Evolutionary conservation across 2,329 filamentous ascomycete genomes (phyloP).

Genomic region (Dryadomyces sulphureus): DNA sequence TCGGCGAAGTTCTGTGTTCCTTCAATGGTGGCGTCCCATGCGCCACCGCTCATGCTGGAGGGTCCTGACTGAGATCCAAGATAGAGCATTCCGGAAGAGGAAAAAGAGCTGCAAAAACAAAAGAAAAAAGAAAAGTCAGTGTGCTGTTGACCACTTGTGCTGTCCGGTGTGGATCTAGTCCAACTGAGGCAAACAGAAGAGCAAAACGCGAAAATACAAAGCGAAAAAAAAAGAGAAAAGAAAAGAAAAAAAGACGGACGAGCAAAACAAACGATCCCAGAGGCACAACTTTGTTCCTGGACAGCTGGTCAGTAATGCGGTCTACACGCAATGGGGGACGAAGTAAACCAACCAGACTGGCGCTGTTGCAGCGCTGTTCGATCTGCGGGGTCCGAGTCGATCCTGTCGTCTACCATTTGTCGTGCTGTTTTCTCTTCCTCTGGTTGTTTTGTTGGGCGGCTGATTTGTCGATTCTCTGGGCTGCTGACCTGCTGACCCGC

Average conservation of each 20-base stretch:
- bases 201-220: slow-evolving; percentile 7
- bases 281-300: slow-evolving; percentile 44
- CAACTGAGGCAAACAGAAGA: neutral
- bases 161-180: slow-evolving; percentile 5
- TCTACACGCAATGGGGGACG: neutral
- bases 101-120: slow-evolving; percentile 42
- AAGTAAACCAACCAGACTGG: slow-evolving; percentile 6
- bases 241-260: slow-evolving; percentile 10
- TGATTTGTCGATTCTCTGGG: too few relatives aligned
- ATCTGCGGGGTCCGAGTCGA: neutral
- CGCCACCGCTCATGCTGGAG: slow-evolving; percentile 35
- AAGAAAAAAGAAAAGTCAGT: slow-evolving; percentile 29
- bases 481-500: too few relatives aligned
- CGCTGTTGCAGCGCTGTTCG: neutral
- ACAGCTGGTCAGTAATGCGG: slow-evolving; percentile 10
- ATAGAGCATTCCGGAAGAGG: slow-evolving; percentile 38
- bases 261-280: slow-evolving; percentile 16
- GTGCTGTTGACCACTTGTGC: slow-evolving; percentile 31
- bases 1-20: slow-evolving; percentile 45
- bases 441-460: neutral
- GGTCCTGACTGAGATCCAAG: slow-evolving; percentile 18
- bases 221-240: neutral
- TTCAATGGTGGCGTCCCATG: slow-evolving; percentile 43
- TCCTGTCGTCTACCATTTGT: neutral
- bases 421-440: neutral